Evolutionary conservation across 2,329 filamentous ascomycete genomes (phyloP), one percentile per base, ranked within the genome.

Genomic region (Plectosphaerella cucumerina): DNA sequence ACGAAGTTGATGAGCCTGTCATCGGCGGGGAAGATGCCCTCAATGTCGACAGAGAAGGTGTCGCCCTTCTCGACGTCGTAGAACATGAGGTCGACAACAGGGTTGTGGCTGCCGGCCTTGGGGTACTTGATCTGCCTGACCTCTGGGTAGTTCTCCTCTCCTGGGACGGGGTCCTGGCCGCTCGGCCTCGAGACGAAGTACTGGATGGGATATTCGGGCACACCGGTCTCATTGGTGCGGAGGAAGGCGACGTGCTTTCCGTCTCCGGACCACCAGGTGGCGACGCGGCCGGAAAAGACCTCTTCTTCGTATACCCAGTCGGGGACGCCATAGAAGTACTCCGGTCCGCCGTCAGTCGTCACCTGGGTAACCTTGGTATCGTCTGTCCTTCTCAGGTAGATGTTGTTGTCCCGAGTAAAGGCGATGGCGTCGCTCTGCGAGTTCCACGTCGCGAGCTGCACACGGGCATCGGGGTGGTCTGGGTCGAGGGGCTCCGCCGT

Each of bases 61-160:
- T 96, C 85, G 2, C 80, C 80, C 61, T 86, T 87, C 10, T 76
- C 77, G 18, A 97, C 76, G 58, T 97, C 92, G 68, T 93, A 97
- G 69, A 97, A 96, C 50, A 89, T 80, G 31, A 99, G 72, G 54
- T 90, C 85, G 4, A 99, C 93, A 14, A 89, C 82, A 0, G 94
- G 94, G 66, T 99, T 99, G 44, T 93, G 91, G 2, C 92, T 86
- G 4, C 94, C 95, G 18, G 94, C 88, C 69, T 97, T 97, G 45
- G 94, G 95, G 62, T 99, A 99, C 69, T 99, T 99, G 80, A 99
- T 95, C 60, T 91, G 75, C 56, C 87, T 83, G 34, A 93, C 85
- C 63, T 97, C 92, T 0, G 94, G 94, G 64, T 99, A 99, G 48
- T 83, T 85, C 65, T 97, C 91, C 58, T 95, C 82, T 18, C 90